Conservation (phyloP, 768 basidiomycete species). For the Roridomyces roridus region DNA sequence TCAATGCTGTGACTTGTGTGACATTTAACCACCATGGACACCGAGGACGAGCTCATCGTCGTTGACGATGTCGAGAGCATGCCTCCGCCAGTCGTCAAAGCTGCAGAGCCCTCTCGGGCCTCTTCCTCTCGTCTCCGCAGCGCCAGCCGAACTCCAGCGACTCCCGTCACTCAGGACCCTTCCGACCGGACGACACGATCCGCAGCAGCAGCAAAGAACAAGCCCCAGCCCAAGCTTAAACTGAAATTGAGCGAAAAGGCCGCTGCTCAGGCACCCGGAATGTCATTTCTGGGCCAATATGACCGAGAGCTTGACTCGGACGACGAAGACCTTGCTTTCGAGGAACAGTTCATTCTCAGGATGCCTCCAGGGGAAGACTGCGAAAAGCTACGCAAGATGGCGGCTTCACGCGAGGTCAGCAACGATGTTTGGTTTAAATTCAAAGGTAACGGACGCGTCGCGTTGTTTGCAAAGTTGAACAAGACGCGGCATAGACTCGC, state of each 20-base stretch:
- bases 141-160: constrained; percentile 24
- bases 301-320: constrained; percentile 96
- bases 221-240: constrained; percentile 79
- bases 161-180: constrained; percentile 34
- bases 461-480: constrained; percentile 15
- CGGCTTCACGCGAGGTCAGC: constrained; percentile 75
- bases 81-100: not conserved
- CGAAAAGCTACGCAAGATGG: constrained; percentile 81
- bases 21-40: constrained; percentile 15
- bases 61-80: constrained; percentile 28
- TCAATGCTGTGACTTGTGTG: not conserved
- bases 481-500: constrained; percentile 67
- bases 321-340: constrained; percentile 92
- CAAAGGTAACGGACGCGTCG: constrained; percentile 65
- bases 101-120: constrained; percentile 18
- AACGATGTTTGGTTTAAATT: constrained; percentile 98
- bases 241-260: constrained; percentile 88
- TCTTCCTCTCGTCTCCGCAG: constrained; percentile 22
- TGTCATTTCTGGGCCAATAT: constrained; percentile 89
- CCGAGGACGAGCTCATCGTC: constrained; percentile 28
- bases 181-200: constrained; percentile 66
- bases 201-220: constrained; percentile 50
- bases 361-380: constrained; percentile 87
- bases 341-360: constrained; percentile 95
- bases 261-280: constrained; percentile 80